Conservation (phyloP, 495 filamentous ascomycete species). For the Penicillium samsonianum region DNA sequence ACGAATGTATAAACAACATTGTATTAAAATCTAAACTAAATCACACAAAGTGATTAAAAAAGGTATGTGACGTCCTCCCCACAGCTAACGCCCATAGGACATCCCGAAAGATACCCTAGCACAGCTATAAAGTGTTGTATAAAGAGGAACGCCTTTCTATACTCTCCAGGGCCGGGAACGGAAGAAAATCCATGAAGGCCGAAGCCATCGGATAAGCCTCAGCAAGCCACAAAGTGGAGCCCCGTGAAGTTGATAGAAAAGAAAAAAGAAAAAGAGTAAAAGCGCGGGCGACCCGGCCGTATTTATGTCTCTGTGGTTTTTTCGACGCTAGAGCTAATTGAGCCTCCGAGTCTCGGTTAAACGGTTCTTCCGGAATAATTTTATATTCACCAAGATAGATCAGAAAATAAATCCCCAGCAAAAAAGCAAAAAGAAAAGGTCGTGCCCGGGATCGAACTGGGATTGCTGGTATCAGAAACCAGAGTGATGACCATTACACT, state of each 20-base stretch:
- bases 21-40: neutral
- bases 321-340: constrained; percentile 16
- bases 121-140: constrained; percentile 19
- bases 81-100: constrained; percentile 12
- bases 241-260: constrained; percentile 19
- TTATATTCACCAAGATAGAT: neutral
- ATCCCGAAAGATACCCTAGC: constrained; percentile 15
- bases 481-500: constrained; percentile 37
- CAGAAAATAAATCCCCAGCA: neutral
- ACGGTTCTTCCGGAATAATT: neutral
- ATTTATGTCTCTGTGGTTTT: constrained; percentile 14
- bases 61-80: constrained; percentile 18
- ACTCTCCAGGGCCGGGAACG: constrained; percentile 29
- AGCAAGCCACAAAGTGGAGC: constrained; percentile 29
- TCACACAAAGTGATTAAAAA: neutral
- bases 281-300: neutral
- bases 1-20: neutral
- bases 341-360: constrained; percentile 2
- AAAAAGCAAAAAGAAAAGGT: constrained; percentile 25
- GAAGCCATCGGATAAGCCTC: constrained; percentile 23
- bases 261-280: constrained; percentile 12
- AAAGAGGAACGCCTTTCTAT: constrained; percentile 17
- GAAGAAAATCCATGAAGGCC: constrained; percentile 24
- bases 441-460: constrained; percentile 46
- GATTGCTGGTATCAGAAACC: constrained; percentile 44